Base-by-base conservation (phyloP, 495 filamentous ascomycete genomes). In the Lineolata rhizophorae region DNA sequence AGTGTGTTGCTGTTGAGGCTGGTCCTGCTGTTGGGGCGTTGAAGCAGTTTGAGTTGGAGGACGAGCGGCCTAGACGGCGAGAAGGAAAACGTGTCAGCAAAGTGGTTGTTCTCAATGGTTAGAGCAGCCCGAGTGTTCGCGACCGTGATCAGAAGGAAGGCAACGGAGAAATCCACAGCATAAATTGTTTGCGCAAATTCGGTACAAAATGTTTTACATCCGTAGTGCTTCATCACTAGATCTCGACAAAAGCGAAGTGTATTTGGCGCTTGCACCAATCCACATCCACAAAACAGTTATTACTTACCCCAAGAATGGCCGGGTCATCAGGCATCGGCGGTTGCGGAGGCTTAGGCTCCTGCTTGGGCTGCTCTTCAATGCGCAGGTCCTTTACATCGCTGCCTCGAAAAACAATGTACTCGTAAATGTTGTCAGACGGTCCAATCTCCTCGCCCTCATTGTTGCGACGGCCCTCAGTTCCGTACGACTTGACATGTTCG, bases 131-230 rank as follows among this genome's bases (percentile, higher is more conserved):
- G n/a, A n/a, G n/a, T n/a, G n/a, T n/a, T n/a, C n/a, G n/a, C n/a
- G n/a, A n/a, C n/a, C n/a, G n/a, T n/a, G 27, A 40, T 82, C 83
- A 94, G 83, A 90, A 92, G 83, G 84, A 94, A 92, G 83, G 83
- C 84, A 94, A 92, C 83, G 84, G 81, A 90, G 76, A 78, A 74
- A 56, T 91, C 82, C 67, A 84, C 82, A 91, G 52, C 62, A 60
- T 57, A 74, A 87, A 91, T 79, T 77, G 80, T 80, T 78, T 70
- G 83, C 71, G 73, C 71, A 60, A 57, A 64, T 54, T 52, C 30
- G 41, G 37, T 37, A 37, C 28, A 49, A 59, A 60, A 46, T 45
- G 46, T 62, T 76, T 79, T 65, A 77, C 72, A 82, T 82, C 77
- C 77, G 75, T 58, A 62, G 70, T 80, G 47, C 50, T 80, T 79